Evolutionary conservation across 2,329 filamentous ascomycete species (phyloP), one percentile per base, ranked within the genome.

Genomic region (Emmonsia crescens): DNA sequence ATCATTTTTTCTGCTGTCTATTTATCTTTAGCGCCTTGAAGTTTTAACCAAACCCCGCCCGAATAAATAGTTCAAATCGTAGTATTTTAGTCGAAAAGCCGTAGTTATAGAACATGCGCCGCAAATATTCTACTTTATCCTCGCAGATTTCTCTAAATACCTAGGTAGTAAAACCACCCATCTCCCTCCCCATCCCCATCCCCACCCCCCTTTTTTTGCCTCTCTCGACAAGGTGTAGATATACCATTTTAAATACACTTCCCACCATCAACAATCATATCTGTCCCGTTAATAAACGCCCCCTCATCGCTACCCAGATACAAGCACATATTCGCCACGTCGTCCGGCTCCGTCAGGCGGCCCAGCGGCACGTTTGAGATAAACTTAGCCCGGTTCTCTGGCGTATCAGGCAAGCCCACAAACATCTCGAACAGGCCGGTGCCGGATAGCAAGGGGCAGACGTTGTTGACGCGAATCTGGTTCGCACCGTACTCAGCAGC

Each of bases 221-320:
- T n/a, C n/a, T n/a, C n/a, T n/a, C n/a, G n/a, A n/a, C n/a, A n/a
- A n/a, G n/a, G n/a, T n/a, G 16, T 19, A 21, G n/a, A 44, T 16
- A n/a, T 44, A 21, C 44, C 21, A 24, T 46, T 46, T 63, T 67
- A 75, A 59, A 75, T 70, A 66, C 73, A 75, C 63, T 75, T 77
- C 33, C 81, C 81, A 48, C 83, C 83, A 73, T 85, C 83, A 51
- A 87, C 82, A 60, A 88, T 83, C 64, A 90, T 76, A 64, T 88
- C 86, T n/a, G 86, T 80, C 0, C 88, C 88, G 0, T 87, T 89
- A 64, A 91, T 83, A 67, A 91, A 90, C 2, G 77, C 80, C 0
- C 85, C 85, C 69, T 91, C 88, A 33, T 89, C 85, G 63, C 85
- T 88, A 1, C 85, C 86, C 54, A 91, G 72, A 70, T 87, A 91